Percentiles rank a stretch among this genome's conserved stretches.
Conservation (phyloP, 371 early-diverging fungal genomes). For the Mucor velutinosus region DNA sequence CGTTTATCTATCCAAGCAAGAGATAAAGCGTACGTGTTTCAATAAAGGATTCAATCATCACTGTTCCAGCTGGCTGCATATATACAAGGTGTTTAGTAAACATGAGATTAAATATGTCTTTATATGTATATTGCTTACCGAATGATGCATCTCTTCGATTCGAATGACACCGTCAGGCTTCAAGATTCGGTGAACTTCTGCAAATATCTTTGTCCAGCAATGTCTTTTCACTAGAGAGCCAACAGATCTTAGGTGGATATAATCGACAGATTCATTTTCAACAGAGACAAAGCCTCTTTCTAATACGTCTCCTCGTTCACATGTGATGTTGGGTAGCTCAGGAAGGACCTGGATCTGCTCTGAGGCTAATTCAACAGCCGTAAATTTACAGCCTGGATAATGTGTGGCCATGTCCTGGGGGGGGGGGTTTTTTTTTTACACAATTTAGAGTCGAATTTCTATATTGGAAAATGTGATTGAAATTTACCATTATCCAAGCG, state of each 20-base stretch:
- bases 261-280: constrained; percentile 29
- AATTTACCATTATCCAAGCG: constrained; percentile 25
- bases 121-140: constrained; percentile 20
- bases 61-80: constrained; percentile 32
- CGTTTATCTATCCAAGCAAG: not conserved
- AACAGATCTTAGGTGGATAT: constrained; percentile 33
- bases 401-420: constrained; percentile 50
- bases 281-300: not conserved
- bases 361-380: constrained; percentile 22
- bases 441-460: not conserved
- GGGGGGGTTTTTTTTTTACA: too few species aligned
- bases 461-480: not conserved
- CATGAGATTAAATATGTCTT: not conserved
- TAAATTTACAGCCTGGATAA: constrained; percentile 35
- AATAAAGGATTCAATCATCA: constrained; percentile 43
- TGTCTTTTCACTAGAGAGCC: constrained; percentile 11
- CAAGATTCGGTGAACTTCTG: constrained; percentile 31
- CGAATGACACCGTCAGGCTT: constrained; percentile 44
- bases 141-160: constrained; percentile 33
- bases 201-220: constrained; percentile 18
- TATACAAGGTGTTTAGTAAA: not conserved
- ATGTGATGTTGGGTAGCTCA: constrained; percentile 32
- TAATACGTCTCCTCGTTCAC: not conserved
- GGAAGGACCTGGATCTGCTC: constrained; percentile 19
- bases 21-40: constrained; percentile 31